Evolutionary conservation across 2,329 filamentous ascomycete genomes (phyloP).

Genomic region (Fusarium pseudoanthophilum): DNA sequence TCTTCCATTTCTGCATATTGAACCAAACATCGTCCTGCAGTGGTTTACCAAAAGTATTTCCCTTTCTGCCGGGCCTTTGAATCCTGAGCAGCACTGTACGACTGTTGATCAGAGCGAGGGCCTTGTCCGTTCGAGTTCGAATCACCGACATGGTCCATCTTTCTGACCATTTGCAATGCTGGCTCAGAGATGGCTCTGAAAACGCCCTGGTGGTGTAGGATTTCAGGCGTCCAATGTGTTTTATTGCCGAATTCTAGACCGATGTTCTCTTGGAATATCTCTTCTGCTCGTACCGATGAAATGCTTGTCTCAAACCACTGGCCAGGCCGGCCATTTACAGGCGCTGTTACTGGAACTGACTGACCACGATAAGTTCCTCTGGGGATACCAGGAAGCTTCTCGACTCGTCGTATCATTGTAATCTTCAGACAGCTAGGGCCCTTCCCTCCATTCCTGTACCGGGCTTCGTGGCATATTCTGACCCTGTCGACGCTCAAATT

Average conservation of each 20-base stretch:
- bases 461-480: slow-evolving; percentile 37
- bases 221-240: slow-evolving; percentile 40
- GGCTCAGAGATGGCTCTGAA: slow-evolving; percentile 45
- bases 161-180: slow-evolving; percentile 45
- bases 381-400: not conserved
- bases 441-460: slow-evolving; percentile 28
- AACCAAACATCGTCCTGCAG: not conserved
- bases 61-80: slow-evolving; percentile 1
- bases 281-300: slow-evolving; percentile 35
- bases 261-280: slow-evolving; percentile 42
- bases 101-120: slow-evolving; percentile 2
- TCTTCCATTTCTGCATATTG: not conserved
- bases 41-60: slow-evolving; percentile 36
- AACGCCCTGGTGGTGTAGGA: slow-evolving; percentile 34
- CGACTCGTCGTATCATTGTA: slow-evolving; percentile 38
- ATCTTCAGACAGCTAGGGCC: slow-evolving; percentile 38
- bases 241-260: slow-evolving; percentile 43
- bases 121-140: slow-evolving; percentile 44
- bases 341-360: slow-evolving; percentile 12
- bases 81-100: slow-evolving; percentile 12
- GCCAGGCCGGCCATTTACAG: slow-evolving; percentile 9
- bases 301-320: slow-evolving; percentile 48
- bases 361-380: slow-evolving; percentile 11
- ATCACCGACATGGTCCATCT: slow-evolving; percentile 48
- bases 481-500: slow-evolving; percentile 29